Evolutionary conservation across 495 filamentous ascomycete species (phyloP).

Genomic region (Glonium stellatum): DNA sequence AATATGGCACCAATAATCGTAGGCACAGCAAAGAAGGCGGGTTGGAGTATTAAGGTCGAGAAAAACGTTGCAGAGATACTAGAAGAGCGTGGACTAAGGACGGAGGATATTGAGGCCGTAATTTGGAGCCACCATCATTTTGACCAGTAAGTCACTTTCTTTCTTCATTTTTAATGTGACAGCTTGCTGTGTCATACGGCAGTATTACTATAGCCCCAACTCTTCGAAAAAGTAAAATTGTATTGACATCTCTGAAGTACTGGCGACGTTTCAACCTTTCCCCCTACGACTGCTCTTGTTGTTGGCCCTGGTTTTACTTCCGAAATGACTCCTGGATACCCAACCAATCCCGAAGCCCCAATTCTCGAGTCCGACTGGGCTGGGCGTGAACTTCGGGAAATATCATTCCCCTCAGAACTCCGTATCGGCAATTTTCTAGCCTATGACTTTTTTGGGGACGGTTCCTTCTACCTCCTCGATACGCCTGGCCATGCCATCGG

Average conservation of each 20-base stretch:
- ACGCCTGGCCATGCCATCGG: constrained; percentile 50
- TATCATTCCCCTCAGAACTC: constrained; percentile 11
- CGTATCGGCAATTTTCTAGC: constrained; percentile 28
- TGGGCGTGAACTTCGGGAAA: constrained; percentile 19
- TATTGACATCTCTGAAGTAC: background rate
- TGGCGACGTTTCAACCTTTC: constrained; percentile 5
- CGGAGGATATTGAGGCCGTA: constrained; percentile 26
- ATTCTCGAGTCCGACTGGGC: constrained; percentile 19
- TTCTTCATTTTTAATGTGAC: background rate
- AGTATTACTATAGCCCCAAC: no score
- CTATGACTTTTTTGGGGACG: constrained; percentile 44
- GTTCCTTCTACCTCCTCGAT: constrained; percentile 50
- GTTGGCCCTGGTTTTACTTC: constrained; percentile 21
- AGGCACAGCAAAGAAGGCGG: background rate
- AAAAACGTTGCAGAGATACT: constrained; percentile 35
- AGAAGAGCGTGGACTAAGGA: constrained; percentile 23
- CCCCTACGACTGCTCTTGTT: constrained; percentile 8
- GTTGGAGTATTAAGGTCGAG: constrained; percentile 26
- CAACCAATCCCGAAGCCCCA: constrained; percentile 15
- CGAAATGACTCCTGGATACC: constrained; percentile 20
- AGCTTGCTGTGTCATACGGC: no score
- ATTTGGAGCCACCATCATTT: constrained; percentile 30
- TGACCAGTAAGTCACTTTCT: constrained; percentile 13
- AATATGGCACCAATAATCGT: constrained; percentile 37
- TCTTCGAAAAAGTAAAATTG: no score